A percentile compares a stretch with the other conserved stretches of the same genome.
These are phyloP conservation scores for Plasmodium yoelii DNA, from an alignment of 169 alveolate genomes.

Conservation along the genomic window DNA sequence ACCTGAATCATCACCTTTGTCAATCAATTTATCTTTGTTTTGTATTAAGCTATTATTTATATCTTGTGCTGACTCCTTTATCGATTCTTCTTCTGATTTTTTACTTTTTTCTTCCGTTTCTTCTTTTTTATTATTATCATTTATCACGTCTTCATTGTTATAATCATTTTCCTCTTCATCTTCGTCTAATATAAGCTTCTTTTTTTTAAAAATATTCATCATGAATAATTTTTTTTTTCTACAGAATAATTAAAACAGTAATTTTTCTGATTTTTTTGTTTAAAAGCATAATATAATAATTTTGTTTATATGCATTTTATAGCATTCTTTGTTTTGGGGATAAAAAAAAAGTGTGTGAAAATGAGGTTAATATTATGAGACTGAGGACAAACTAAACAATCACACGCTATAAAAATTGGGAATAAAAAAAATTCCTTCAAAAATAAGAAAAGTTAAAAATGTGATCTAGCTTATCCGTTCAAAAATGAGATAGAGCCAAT, in stretches of 20 bases:
- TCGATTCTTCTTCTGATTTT: background rate
- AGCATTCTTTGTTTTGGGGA: too few relatives aligned
- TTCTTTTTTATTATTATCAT: background rate
- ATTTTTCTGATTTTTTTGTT: too few relatives aligned
- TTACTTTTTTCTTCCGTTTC: background rate
- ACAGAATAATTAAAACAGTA: constrained; percentile 1
- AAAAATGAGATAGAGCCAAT: too few relatives aligned
- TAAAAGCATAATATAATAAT: too few relatives aligned
- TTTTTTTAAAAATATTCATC: constrained; percentile 36
- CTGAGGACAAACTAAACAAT: too few relatives aligned
- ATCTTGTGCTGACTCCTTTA: background rate
- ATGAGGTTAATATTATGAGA: too few relatives aligned
- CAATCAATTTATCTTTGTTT: background rate
- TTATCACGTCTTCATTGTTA: constrained; percentile 2
- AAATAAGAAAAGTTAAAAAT: too few relatives aligned
- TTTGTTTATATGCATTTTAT: too few relatives aligned
- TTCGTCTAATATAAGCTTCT: constrained; percentile 2
- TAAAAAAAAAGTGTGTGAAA: too few relatives aligned
- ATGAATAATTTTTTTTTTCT: background rate
- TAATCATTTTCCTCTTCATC: constrained; percentile 21
- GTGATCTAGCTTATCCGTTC: too few relatives aligned
- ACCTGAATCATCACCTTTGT: background rate
- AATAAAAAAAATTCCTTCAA: too few relatives aligned
- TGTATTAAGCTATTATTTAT: background rate
- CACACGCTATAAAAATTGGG: too few relatives aligned